Conservation (phyloP, 2,329 filamentous ascomycete genomes). For the Cucurbitaria berberidis region DNA sequence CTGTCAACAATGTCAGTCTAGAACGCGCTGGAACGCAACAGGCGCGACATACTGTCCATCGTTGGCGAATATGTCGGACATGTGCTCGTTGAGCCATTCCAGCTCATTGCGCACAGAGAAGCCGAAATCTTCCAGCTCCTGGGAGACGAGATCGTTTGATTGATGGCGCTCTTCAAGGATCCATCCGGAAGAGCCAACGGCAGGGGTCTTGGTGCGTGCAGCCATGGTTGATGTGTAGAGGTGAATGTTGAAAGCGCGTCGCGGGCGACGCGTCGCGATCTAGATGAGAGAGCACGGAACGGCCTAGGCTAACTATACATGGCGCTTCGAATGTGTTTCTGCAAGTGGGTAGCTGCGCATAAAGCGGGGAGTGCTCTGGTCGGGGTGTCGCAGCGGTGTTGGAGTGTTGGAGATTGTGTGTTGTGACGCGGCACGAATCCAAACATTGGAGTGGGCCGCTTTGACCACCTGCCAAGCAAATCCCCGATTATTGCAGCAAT, state of each 20-base stretch:
- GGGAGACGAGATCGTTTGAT: constrained; percentile 73
- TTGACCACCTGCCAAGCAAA: no score
- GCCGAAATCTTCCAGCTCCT: constrained; percentile 90
- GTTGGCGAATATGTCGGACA: constrained; percentile 89
- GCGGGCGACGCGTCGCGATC: constrained; percentile 21
- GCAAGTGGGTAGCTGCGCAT: constrained; percentile 17
- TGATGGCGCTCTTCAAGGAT: constrained; percentile 82
- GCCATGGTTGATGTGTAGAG: constrained; percentile 33
- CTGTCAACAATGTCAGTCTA: constrained; percentile 57
- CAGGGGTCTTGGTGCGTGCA: constrained; percentile 47
- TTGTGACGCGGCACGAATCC: constrained; percentile 25
- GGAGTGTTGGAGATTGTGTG: constrained; percentile 17
- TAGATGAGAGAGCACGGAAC: constrained; percentile 8
- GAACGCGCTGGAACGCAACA: constrained; percentile 5
- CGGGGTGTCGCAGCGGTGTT: constrained; percentile 16
- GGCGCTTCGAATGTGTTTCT: constrained; percentile 14
- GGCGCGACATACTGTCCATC: constrained; percentile 75
- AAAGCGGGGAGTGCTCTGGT: constrained; percentile 19
- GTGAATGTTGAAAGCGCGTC: constrained; percentile 30
- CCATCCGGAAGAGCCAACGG: constrained; percentile 85
- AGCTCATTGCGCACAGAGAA: constrained; percentile 92
- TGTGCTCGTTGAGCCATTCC: constrained; percentile 98
- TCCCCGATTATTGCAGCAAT: no score
- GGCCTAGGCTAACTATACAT: constrained; percentile 25
- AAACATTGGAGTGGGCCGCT: constrained; percentile 28